These are phyloP conservation scores for Musa balbisiana DNA, from an alignment of 202 grass and related monocot genomes.

Conservation along the genomic window DNA sequence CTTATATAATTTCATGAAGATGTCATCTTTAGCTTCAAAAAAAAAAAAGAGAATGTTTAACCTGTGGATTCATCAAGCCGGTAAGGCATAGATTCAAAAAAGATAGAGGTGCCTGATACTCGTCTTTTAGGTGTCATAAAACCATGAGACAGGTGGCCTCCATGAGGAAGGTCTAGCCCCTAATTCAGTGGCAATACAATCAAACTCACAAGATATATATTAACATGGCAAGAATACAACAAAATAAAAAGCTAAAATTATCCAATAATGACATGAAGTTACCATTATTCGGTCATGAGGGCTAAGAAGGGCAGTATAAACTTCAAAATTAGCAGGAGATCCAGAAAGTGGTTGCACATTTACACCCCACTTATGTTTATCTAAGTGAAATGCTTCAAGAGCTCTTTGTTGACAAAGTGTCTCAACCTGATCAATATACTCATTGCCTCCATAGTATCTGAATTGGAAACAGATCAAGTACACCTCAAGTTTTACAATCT, in stretches of 20 bases:
- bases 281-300: slow-evolving; percentile 21
- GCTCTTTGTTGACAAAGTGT: slow-evolving; percentile 18
- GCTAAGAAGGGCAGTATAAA: slow-evolving; percentile 12
- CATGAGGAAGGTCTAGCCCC: slow-evolving; percentile 11
- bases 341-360: slow-evolving; percentile 17
- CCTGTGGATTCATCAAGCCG: slow-evolving; percentile 8
- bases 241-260: neutral
- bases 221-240: neutral
- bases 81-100: slow-evolving; percentile 19
- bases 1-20: neutral
- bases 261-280: neutral
- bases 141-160: slow-evolving; percentile 15
- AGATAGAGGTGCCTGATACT: slow-evolving; percentile 17
- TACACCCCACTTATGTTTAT: slow-evolving; percentile 12
- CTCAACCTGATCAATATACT: slow-evolving; percentile 24
- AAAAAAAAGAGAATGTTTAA: neutral
- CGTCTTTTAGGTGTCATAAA: slow-evolving; percentile 10
- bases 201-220: neutral
- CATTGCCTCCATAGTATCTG: slow-evolving; percentile 22
- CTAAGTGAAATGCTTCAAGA: slow-evolving; percentile 8
- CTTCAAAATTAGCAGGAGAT: slow-evolving; percentile 13
- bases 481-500: neutral
- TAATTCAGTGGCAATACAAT: neutral
- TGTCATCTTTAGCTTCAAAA: neutral
- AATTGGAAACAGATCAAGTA: neutral